Evolutionary conservation across 805 yeast genomes (phyloP).

Genomic region (Phaffomyces opuntiae): DNA sequence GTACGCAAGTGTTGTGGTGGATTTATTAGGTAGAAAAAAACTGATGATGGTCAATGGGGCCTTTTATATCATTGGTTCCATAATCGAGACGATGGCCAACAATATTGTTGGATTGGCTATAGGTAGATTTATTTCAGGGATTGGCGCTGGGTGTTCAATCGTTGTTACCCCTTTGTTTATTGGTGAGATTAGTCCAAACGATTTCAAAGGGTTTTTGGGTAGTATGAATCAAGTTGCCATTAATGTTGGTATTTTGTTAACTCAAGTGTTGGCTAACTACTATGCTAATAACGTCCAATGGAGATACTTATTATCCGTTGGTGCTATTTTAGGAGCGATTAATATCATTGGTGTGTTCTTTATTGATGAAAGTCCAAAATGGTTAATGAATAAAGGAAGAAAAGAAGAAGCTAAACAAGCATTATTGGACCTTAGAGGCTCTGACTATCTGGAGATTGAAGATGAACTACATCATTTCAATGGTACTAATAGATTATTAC

Average conservation of each 20-base stretch:
- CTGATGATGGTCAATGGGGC: conserved; percentile 45
- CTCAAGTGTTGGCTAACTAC: conserved; percentile 66
- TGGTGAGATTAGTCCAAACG: conserved; percentile 70
- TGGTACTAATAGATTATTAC: conserved; percentile 4
- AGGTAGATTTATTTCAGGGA: conserved; percentile 76
- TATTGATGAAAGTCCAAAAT: conserved; percentile 75
- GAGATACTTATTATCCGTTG: conserved; percentile 65
- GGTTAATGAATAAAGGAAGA: conserved; percentile 53
- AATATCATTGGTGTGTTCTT: conserved; percentile 39
- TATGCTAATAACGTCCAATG: conserved; percentile 65
- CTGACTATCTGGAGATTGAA: conserved; percentile 15
- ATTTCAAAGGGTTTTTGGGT: conserved; percentile 71
- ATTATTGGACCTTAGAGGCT: conserved; percentile 30
- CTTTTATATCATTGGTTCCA: conserved; percentile 55
- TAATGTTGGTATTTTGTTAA: conserved; percentile 74
- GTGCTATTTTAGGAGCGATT: conserved; percentile 43
- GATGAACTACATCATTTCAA: conserved; percentile 7
- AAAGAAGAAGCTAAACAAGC: conserved; percentile 35
- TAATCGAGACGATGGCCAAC: conserved; percentile 46
- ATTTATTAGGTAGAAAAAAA: conserved; percentile 54
- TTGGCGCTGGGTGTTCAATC: conserved; percentile 82
- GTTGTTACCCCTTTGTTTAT: conserved; percentile 81
- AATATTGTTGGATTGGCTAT: conserved; percentile 36
- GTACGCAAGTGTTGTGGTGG: conserved; percentile 59
- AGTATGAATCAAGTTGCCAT: conserved; percentile 84